Base-by-base conservation (phyloP, 345 rosid species). In the Citrus unshiu region DNA sequence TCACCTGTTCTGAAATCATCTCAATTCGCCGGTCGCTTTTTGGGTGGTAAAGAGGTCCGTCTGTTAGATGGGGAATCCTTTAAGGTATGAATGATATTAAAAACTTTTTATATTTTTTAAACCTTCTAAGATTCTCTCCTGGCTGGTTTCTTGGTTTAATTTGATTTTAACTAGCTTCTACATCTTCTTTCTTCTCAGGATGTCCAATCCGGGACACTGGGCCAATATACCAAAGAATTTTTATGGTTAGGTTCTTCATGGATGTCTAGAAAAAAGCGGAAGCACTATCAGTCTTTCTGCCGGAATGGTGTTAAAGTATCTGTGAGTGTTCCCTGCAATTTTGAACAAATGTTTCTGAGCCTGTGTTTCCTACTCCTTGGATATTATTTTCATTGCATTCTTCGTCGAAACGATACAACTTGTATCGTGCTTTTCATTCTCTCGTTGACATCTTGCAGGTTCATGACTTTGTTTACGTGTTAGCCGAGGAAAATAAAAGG, bases 181-280 rank as follows among this genome's bases (percentile, higher is more conserved):
- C 67, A 54, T 35, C 57, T 6, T 74, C 40, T 4, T 72, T 21
- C 34, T 46, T 51, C 43, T 12, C 81, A 84, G 92, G 88, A 78
- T 51, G 39, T 70, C 63, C 85, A 84, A 40, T 72, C 64, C 9
- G 34, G 32, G 72, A 84, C 85, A 83, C 74, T 79, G 46, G 81
- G 79, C 64, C 80, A 71, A 16, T 37, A 66, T 70, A 35, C 84
- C 24, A 80, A 73, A 70, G 84, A 81, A 9, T 76, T 87, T 78
- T 80, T 72, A 4, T 94, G 98, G 98, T 68, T 91, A 78, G 97
- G 98, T 40, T 72, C 89, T 72, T 81, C 90, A 3, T 89, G 92
- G 93, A 90, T 78, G 9, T 90, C 90, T 77, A 83, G 84, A 78
- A 92, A 85, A 78, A 83, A 82, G 80, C 84, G 90, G 54, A 89